Base-by-base conservation (phyloP, 2,329 filamentous ascomycete species). In the Xylaria sp. region DNA sequence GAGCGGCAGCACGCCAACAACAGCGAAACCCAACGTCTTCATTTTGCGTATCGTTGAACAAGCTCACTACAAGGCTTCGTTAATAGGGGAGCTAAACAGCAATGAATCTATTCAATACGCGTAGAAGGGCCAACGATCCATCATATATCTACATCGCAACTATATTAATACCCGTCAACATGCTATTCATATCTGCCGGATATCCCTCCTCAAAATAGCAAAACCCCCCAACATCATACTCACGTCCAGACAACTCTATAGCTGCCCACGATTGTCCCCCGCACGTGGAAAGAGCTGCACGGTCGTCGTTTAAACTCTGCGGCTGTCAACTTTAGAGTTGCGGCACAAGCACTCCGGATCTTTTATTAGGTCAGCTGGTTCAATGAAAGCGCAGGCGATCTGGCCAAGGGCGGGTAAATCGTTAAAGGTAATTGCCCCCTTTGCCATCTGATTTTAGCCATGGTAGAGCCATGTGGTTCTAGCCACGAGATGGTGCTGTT, bases 381-480 rank as follows among this genome's bases (percentile, higher is more conserved):
- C 63, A 71, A 52, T 65, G 59, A 65, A 65, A 64, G 65, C 65
- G 69, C 68, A 68, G 63, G 58, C 69, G 68, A 61, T 32, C 37
- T 58, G 55, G 72, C 71, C 73, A 75, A 76, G 74, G 34, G 58
- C 75, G 75, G 75, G 37, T 76, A 76, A 76, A 76, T 76, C 44
- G 55, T 71, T 44, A 46, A 46, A 72, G 70, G 64, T 68, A 74
- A 66, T 72, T 71, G 71, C 73, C 70, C 71, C 72, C 73, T 28
- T 28, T 76, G 73, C 74, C 75, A 75, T 28, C 58, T 67, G 51
- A 63, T 64, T 75, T 72, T 72, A 65, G 70, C 61, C 66, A 69
- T 55, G 34, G 28, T 3, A 28, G 28, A 76, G 73, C 74, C 75
- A 75, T 28, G 58, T 67, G 51, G 65, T 64, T 75, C 73, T 72